Evolutionary conservation across 345 rosid genomes (phyloP).

Genomic region (Conringia planisiliqua): DNA sequence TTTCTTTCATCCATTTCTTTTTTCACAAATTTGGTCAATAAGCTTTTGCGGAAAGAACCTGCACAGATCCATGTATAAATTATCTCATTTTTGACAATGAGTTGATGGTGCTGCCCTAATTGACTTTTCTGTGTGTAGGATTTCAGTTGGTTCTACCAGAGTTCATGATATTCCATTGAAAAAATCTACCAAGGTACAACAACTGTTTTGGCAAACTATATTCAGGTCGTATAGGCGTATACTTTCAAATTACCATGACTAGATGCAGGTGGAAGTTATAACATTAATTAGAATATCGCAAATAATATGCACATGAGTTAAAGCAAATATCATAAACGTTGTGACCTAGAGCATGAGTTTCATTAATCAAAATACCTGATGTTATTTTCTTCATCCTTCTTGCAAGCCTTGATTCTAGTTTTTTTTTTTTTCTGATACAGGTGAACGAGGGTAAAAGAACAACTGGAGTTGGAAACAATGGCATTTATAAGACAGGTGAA

Average conservation of each 20-base stretch:
- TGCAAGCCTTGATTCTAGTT: constrained; percentile 5
- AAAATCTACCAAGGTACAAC: constrained; percentile 45
- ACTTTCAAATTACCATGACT: background rate
- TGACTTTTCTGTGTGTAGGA: constrained; percentile 38
- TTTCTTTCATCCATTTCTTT: constrained; percentile 3
- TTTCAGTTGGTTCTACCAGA: constrained; percentile 39
- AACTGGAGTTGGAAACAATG: constrained; percentile 25
- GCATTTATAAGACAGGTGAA: constrained; percentile 47
- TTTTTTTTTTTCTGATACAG: constrained; percentile 29
- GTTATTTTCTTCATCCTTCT: constrained; percentile 11
- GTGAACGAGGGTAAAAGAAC: constrained; percentile 38
- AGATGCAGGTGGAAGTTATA: background rate
- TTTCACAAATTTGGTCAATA: background rate
- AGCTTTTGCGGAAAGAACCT: background rate
- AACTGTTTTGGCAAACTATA: background rate
- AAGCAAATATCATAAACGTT: background rate
- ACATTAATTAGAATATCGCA: background rate
- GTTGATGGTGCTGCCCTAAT: background rate
- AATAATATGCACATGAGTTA: background rate
- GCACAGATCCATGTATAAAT: background rate
- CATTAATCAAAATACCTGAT: background rate
- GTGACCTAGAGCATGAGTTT: background rate
- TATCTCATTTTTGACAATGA: background rate
- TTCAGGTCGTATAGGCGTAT: background rate
- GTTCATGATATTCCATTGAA: constrained; percentile 34